These are phyloP conservation scores for Herpetomonas samuelpessoai DNA, from an alignment of 208 protist species.

Conservation along the genomic window DNA sequence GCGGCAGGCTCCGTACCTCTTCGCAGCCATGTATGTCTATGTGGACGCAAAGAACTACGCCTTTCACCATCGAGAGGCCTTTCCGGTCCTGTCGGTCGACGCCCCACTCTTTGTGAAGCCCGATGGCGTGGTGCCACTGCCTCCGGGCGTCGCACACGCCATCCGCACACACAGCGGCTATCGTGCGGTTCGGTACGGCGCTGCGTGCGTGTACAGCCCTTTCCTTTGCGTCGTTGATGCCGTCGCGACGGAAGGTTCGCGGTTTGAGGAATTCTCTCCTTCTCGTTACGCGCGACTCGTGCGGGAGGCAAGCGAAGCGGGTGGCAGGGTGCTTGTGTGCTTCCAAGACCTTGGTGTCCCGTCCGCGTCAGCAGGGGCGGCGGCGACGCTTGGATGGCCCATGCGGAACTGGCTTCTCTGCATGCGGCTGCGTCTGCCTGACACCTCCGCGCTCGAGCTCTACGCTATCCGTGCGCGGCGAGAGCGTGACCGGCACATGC, in stretches of 20 bases:
- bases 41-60: slow-evolving; percentile 95
- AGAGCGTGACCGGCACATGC: too few species aligned
- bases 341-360: slow-evolving; percentile 25
- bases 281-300: background rate
- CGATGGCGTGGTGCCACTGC: slow-evolving; percentile 10
- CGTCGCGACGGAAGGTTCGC: background rate
- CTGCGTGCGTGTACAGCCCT: background rate
- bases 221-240: slow-evolving; percentile 1
- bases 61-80: slow-evolving; percentile 94
- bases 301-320: background rate
- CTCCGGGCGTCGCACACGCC: slow-evolving; percentile 12
- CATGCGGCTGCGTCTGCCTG: too few species aligned
- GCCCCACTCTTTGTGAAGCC: slow-evolving; percentile 21
- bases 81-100: slow-evolving; percentile 77
- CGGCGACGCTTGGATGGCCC: slow-evolving; percentile 29
- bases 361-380: slow-evolving; percentile 34
- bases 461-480: slow-evolving; percentile 15
- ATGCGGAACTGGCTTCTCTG: slow-evolving; percentile 59
- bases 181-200: background rate
- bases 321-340: background rate
- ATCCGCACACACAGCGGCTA: background rate
- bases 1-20: slow-evolving; percentile 33
- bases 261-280: background rate
- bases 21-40: slow-evolving; percentile 89
- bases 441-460: slow-evolving; percentile 31